A percentile compares a stretch with the other conserved stretches of the same genome.
Evolutionary conservation across 495 filamentous ascomycete genomes (phyloP).

Genomic region (Podospora comata): DNA sequence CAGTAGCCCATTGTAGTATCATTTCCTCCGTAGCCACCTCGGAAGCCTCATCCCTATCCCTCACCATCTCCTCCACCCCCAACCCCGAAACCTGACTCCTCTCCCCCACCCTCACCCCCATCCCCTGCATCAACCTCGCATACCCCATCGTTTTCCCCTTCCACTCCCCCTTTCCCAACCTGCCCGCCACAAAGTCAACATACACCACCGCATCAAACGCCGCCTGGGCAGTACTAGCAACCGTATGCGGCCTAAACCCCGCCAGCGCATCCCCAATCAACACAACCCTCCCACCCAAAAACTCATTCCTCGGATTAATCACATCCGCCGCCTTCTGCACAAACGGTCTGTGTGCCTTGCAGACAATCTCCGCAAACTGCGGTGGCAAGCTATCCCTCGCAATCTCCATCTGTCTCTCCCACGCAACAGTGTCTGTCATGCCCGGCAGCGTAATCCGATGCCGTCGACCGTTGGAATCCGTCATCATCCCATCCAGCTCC

Average conservation of each 20-base stretch:
- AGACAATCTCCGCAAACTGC: conserved; percentile 53
- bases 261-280: conserved; percentile 57
- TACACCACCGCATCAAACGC: conserved; percentile 48
- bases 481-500: conserved; percentile 51
- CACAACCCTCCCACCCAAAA: conserved; percentile 48
- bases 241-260: conserved; percentile 56
- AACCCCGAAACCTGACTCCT: conserved; percentile 44
- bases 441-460: conserved; percentile 52
- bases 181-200: conserved; percentile 43
- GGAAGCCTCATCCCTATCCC: conserved; percentile 37
- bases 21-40: conserved; percentile 31
- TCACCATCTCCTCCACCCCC: conserved; percentile 35
- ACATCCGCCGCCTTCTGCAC: conserved; percentile 56
- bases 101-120: conserved; percentile 48
- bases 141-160: conserved; percentile 45
- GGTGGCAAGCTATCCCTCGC: conserved; percentile 46
- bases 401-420: conserved; percentile 42
- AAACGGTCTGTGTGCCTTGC: conserved; percentile 48
- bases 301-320: conserved; percentile 43
- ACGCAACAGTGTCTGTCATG: conserved; percentile 40
- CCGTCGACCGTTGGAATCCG: conserved; percentile 45
- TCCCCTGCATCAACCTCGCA: conserved; percentile 43
- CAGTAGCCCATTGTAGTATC: conserved; percentile 35
- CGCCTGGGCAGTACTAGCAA: conserved; percentile 50
- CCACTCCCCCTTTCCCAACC: conserved; percentile 42